Evolutionary conservation across 192 early-diverging fungal genomes (phyloP), one percentile per base, ranked within the genome.

Genomic region (Borealophlyctis nickersoniae): DNA sequence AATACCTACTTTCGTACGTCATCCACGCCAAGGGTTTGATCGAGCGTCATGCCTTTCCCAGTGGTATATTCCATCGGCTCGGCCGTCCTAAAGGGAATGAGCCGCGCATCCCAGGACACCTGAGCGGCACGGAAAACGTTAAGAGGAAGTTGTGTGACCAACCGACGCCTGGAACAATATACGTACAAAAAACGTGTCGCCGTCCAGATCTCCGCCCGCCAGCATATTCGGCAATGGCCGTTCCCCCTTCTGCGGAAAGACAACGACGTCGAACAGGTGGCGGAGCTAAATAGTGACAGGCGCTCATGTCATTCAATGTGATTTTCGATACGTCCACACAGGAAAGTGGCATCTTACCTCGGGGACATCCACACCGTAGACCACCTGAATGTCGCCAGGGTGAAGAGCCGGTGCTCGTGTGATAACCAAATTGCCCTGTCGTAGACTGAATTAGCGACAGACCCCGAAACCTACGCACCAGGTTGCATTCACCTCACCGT

Each of bases 121-220:
- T 45, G 19, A 7, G 19, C 19, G 19, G 7, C 39, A 19, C 7
- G 19, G 19, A 7, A 45, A 45, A 45, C 7, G 9, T 19, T 13
- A 45, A 45, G 39, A 45, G 39, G 7, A 13, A 45, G 7, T 13
- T 45, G 19, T 45, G 39, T 45, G 9, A 19, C 39, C 39, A 45
- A 45, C 7, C 7, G 19, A 45, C 39, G 19, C 9, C 39, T 13
- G 19, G 19, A 13, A 45, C 19, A 7, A 45, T 45, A 19, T 19
- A 7, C 39, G 9, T 45, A 45, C 81, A 0, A 65, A 81, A 16
- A 87, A 86, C 7, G 75, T 64, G 0, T 92, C 91, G 23, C 91
- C 91, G 62, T 92, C 91, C 4, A 92, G 68, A 75, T 92, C 91
- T 11, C 91, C 91, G 34, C 91, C 91, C 58, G 80, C 79, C 58